Conservation (phyloP, 192 early-diverging fungal genomes). For the Coemansia sp. region DNA sequence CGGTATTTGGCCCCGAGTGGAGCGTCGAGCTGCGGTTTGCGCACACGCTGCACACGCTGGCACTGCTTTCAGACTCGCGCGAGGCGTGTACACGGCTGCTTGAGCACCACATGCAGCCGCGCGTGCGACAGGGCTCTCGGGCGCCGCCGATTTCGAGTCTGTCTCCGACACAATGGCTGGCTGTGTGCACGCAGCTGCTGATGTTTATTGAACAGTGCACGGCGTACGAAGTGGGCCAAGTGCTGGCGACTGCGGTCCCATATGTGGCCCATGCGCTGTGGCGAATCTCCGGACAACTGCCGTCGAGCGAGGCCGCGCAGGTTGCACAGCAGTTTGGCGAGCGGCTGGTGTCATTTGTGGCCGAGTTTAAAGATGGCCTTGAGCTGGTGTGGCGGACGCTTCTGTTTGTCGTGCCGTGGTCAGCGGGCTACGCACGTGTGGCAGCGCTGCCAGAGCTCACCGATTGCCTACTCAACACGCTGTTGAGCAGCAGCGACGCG, state of each 20-base stretch:
- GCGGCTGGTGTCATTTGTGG: constrained; percentile 21
- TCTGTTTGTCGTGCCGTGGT: constrained; percentile 33
- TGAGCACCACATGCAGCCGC: not conserved
- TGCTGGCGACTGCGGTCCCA: constrained; percentile 12
- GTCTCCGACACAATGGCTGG: constrained; percentile 27
- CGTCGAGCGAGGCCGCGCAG: not conserved
- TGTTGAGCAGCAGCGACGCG: constrained; percentile 12
- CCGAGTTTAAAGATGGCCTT: constrained; percentile 4
- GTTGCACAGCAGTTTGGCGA: constrained; percentile 14
- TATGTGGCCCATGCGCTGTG: constrained; percentile 27
- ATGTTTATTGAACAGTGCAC: constrained; percentile 13
- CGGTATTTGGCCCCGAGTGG: constrained; percentile 21
- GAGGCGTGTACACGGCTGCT: constrained; percentile 7
- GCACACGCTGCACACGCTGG: constrained; percentile 20
- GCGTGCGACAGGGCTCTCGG: too few relatives aligned
- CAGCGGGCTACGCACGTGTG: constrained; percentile 15
- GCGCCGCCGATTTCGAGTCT: constrained; percentile 1
- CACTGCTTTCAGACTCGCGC: constrained; percentile 5
- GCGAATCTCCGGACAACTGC: not conserved
- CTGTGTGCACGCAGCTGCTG: constrained; percentile 15
- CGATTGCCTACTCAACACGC: constrained; percentile 9
- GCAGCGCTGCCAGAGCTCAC: constrained; percentile 11
- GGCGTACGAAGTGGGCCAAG: constrained; percentile 6
- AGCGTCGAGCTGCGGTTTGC: constrained; percentile 23
- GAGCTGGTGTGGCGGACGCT: constrained; percentile 36